Conservation (phyloP, 495 filamentous ascomycete genomes). For the Aspergillus sclerotioniger region DNA sequence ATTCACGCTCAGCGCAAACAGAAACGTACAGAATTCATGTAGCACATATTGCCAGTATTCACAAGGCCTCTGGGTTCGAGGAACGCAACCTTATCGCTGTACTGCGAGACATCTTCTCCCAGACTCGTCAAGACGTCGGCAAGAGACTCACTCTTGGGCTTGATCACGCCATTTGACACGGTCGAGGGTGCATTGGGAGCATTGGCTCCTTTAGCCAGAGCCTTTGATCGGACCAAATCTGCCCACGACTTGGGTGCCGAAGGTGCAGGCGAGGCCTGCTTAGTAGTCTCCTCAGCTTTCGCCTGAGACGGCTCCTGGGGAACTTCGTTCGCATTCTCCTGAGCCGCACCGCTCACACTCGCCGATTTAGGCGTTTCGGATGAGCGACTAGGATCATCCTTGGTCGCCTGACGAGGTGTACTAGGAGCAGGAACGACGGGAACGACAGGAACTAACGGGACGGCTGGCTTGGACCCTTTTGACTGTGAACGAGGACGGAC, state of each 20-base stretch:
- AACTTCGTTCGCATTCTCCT: slow-evolving; percentile 4
- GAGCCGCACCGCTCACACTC: slow-evolving; percentile 21
- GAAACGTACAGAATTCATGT: slow-evolving; percentile 93
- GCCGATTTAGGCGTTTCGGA: slow-evolving; percentile 38
- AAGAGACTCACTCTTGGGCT: slow-evolving; percentile 60
- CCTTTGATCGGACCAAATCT: slow-evolving; percentile 63
- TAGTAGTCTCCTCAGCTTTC: slow-evolving; percentile 26
- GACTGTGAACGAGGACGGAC: slow-evolving; percentile 40
- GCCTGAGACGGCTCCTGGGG: slow-evolving; percentile 25
- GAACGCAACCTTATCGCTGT: slow-evolving; percentile 68
- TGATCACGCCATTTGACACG: slow-evolving; percentile 45
- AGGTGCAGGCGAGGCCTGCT: slow-evolving; percentile 41
- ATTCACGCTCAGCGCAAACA: neutral
- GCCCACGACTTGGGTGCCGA: slow-evolving; percentile 72
- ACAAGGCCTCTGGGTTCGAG: slow-evolving; percentile 92
- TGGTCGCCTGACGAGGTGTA: slow-evolving; percentile 42
- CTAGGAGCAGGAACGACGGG: slow-evolving; percentile 56
- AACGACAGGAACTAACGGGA: slow-evolving; percentile 65
- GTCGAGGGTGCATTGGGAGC: slow-evolving; percentile 23
- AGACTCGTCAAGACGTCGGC: slow-evolving; percentile 70
- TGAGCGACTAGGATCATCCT: slow-evolving; percentile 37
- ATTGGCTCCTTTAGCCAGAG: slow-evolving; percentile 26
- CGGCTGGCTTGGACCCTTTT: slow-evolving; percentile 45
- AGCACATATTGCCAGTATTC: slow-evolving; percentile 99
- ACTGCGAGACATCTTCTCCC: slow-evolving; percentile 55